Evolutionary conservation across 2,329 filamentous ascomycete genomes (phyloP).

Genomic region (Clarireedia paspali): DNA sequence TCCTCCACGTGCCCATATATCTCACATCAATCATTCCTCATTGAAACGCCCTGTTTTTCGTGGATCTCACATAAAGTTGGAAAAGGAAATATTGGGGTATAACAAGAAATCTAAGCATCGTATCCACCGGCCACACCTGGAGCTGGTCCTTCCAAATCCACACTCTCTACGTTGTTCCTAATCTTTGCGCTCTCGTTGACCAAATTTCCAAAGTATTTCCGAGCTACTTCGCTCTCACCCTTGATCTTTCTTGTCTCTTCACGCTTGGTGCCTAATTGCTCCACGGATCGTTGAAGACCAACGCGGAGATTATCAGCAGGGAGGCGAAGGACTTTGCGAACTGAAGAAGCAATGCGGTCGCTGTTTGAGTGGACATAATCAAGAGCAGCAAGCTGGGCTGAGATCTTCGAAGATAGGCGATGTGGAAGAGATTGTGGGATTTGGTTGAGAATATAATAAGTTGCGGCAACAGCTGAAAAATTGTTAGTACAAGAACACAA

Average conservation of each 20-base stretch:
- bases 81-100: constrained; percentile 9
- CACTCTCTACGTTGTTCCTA: constrained; percentile 31
- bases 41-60: constrained; percentile 4
- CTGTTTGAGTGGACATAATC: constrained; percentile 93
- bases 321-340: constrained; percentile 80
- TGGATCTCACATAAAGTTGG: neutral
- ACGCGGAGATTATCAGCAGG: constrained; percentile 82
- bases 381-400: constrained; percentile 67
- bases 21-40: neutral
- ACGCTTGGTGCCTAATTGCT: constrained; percentile 69
- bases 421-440: constrained; percentile 85
- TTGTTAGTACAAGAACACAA: constrained; percentile 28
- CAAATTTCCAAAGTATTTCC: constrained; percentile 85
- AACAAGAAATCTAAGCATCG: constrained; percentile 19
- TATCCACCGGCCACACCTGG: constrained; percentile 28
- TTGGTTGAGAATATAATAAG: constrained; percentile 74
- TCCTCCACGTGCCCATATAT: neutral
- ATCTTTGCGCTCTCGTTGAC: constrained; percentile 56
- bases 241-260: constrained; percentile 78
- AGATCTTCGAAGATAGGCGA: constrained; percentile 78
- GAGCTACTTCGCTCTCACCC: constrained; percentile 75
- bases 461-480: constrained; percentile 57
- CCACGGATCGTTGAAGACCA: constrained; percentile 74
- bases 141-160: constrained; percentile 29
- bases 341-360: constrained; percentile 72